phyloP scores from a whole-genome alignment of 2,329 filamentous ascomycete species.

The Arthrobotrys iridis region DNA sequence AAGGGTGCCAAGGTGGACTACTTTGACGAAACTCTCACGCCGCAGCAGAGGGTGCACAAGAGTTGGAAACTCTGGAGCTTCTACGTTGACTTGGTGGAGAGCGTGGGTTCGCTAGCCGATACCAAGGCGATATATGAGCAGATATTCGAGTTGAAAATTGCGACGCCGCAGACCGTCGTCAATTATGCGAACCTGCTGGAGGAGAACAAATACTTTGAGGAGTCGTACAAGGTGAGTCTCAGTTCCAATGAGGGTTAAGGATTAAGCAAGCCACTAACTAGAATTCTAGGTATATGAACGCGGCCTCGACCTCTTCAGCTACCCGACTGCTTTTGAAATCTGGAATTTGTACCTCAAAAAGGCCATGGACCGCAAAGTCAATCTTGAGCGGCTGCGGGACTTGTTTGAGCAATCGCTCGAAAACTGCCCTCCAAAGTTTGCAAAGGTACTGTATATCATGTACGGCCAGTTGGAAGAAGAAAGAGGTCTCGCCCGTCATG shows the following conservation, averaged over 20 bases:
- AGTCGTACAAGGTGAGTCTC: slow-evolving; percentile 81
- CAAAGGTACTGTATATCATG: slow-evolving; percentile 96
- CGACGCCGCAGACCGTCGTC: slow-evolving; percentile 96
- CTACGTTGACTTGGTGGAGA: slow-evolving; percentile 97
- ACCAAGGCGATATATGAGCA: slow-evolving; percentile 94
- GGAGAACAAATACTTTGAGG: slow-evolving; percentile 93
- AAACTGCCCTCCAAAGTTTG: slow-evolving; percentile 92
- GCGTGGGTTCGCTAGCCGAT: slow-evolving; percentile 88
- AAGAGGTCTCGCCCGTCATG: slow-evolving; percentile 88
- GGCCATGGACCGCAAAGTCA: slow-evolving; percentile 93
- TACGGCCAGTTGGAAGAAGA: slow-evolving; percentile 98
- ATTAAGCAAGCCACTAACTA: neutral
- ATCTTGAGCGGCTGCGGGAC: slow-evolving; percentile 91
- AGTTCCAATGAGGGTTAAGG: neutral
- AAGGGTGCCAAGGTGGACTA: slow-evolving; percentile 99
- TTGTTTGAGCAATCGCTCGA: slow-evolving; percentile 97
- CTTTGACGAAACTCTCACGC: slow-evolving; percentile 92
- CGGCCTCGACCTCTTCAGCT: slow-evolving; percentile 96
- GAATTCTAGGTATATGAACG: slow-evolving; percentile 80
- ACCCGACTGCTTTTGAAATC: slow-evolving; percentile 95
- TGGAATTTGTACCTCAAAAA: slow-evolving; percentile 99
- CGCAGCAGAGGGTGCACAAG: slow-evolving; percentile 97
- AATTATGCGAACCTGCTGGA: slow-evolving; percentile 97
- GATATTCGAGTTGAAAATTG: slow-evolving; percentile 97
- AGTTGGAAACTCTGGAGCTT: slow-evolving; percentile 99